These are phyloP conservation scores for Phaeosphaeria sp. DNA, from an alignment of 2,329 filamentous ascomycete species.

Conservation along the genomic window DNA sequence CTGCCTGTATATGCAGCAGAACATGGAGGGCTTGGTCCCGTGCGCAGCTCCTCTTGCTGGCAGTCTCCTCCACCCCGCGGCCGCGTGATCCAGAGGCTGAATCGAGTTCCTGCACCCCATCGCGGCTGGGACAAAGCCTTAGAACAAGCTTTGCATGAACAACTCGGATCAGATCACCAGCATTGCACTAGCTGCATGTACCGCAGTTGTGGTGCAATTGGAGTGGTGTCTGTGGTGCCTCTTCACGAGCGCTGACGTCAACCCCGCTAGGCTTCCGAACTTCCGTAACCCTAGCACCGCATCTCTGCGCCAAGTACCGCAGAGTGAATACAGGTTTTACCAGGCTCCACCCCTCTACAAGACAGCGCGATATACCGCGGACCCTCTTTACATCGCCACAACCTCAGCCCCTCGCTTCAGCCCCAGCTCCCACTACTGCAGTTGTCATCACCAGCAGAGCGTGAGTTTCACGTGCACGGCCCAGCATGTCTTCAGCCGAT, in stretches of 20 bases:
- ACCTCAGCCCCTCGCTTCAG: constrained; percentile 24
- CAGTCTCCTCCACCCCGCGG: neutral
- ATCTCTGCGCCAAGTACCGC: constrained; percentile 12
- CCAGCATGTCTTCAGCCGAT: constrained; percentile 19
- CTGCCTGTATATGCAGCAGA: neutral
- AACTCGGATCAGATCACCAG: neutral
- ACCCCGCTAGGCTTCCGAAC: neutral
- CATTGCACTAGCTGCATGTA: neutral
- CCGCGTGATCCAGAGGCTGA: neutral
- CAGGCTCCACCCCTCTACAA: constrained; percentile 23
- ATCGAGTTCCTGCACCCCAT: neutral
- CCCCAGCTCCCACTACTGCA: constrained; percentile 10
- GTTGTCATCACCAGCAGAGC: constrained; percentile 8
- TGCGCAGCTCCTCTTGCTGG: neutral
- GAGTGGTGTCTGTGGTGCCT: neutral
- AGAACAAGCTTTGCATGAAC: neutral
- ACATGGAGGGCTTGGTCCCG: neutral
- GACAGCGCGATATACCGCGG: constrained; percentile 20
- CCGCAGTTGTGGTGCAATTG: neutral
- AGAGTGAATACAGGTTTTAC: constrained; percentile 35
- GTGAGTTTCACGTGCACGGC: constrained; percentile 15
- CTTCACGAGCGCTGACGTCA: constrained; percentile 13
- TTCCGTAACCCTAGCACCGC: constrained; percentile 8
- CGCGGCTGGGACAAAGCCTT: neutral
- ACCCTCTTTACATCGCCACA: constrained; percentile 24